phyloP scores from a whole-genome alignment of 208 protist species.

The Trypanosomatidae sp. region DNA sequence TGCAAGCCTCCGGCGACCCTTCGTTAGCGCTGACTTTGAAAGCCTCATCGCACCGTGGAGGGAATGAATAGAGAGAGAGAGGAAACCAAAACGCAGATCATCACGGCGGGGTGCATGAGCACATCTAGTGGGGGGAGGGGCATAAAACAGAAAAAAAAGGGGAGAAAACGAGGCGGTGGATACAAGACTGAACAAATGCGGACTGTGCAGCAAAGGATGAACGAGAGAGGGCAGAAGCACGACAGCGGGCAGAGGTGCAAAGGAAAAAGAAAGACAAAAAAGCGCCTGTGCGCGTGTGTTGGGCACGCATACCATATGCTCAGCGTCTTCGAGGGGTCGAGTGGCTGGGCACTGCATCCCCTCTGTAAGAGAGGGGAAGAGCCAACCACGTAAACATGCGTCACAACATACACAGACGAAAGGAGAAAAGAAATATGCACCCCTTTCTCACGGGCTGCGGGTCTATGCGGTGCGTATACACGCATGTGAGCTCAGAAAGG shows the following conservation, averaged over 20 bases:
- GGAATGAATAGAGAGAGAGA: not conserved
- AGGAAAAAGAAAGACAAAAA: too few species aligned
- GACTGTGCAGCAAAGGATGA: not conserved
- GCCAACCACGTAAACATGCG: slow-evolving; percentile 3
- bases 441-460: not conserved
- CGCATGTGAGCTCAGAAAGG: not conserved
- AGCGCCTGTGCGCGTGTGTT: not conserved
- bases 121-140: not conserved
- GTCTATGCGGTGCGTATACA: not conserved
- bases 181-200: not conserved
- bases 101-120: not conserved
- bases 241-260: not conserved
- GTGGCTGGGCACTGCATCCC: not conserved
- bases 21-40: not conserved
- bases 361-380: slow-evolving; percentile 10
- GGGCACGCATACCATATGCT: not conserved
- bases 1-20: not conserved
- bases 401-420: slow-evolving; percentile 5
- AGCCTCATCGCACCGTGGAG: not conserved
- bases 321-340: not conserved
- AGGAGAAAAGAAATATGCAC: slow-evolving; percentile 11
- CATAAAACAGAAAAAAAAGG: not conserved
- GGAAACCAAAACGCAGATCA: not conserved
- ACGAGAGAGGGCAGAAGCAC: not conserved
- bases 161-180: not conserved